Conservation (phyloP, 108 stramenopile genomes). For the Fragilaria radians region DNA sequence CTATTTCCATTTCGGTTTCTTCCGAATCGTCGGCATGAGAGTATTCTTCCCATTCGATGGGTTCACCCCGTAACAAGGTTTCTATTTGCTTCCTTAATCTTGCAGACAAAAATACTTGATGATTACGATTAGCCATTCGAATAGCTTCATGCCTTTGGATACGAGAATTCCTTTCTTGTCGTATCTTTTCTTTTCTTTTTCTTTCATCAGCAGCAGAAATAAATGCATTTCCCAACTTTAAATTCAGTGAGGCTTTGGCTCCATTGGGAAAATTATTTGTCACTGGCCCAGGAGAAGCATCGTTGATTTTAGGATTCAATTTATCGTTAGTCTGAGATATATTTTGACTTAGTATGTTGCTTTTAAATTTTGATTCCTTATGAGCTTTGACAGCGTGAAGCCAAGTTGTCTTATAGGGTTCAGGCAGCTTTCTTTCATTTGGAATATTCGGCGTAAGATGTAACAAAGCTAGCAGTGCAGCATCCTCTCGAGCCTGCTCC, state of each 20-base stretch:
- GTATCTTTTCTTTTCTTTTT: conserved; percentile 27
- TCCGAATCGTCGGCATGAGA: conserved; percentile 12
- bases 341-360: not conserved
- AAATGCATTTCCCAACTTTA: conserved; percentile 20
- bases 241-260: conserved; percentile 32
- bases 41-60: not conserved
- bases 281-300: conserved; percentile 1
- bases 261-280: conserved; percentile 3
- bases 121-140: conserved; percentile 66
- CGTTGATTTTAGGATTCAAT: conserved; percentile 7
- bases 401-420: conserved; percentile 89
- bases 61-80: conserved; percentile 40
- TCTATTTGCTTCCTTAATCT: conserved; percentile 59
- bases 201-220: conserved; percentile 39
- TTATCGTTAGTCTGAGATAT: not conserved
- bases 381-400: conserved; percentile 45
- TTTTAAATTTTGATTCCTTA: conserved; percentile 15
- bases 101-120: conserved; percentile 70
- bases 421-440: conserved; percentile 87
- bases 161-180: conserved; percentile 38
- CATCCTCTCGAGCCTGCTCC: conserved; percentile 83
- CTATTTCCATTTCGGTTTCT: conserved; percentile 17
- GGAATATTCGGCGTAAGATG: conserved; percentile 72
- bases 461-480: conserved; percentile 77
- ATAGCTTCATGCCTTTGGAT: conserved; percentile 66